Base-by-base conservation (phyloP, 768 basidiomycete species). In the Zangia roseola region DNA sequence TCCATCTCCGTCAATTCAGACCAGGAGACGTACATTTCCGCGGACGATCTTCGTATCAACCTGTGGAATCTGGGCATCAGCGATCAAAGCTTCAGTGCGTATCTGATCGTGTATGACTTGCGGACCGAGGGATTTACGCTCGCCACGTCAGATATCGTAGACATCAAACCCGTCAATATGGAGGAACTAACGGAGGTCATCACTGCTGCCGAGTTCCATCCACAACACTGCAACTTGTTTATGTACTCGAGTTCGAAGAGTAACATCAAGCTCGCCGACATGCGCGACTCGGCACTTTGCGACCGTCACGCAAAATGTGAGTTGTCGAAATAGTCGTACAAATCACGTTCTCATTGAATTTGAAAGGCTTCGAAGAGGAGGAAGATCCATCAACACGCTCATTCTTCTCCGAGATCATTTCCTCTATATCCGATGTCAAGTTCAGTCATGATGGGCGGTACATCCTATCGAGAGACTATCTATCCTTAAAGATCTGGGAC, bases 181-280 rank as follows among this genome's bases (percentile, higher is more conserved):
- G 97, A 99, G 67, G 97, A 99, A 69, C 78, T 99, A 46, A 98
- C 97, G 14, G 97, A 99, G 69, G 97, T 99, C 66, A 98, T 99
- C 70, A 99, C 97, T n/a, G 92, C 95, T 10, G 93, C 97, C 40
- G 97, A 99, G 72, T 98, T 99, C 72, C 97, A 98, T 67, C 97
- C 97, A 26, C 80, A 83, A 45, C 91, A 95, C 55, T 98, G 97
- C 84, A 98, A 98, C 70, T 76, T 91, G 43, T 98, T 99, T 77
- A 97, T 97, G 94, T 99, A 98, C 70, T 98, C 95, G 54, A 94
- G 92, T 72, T 98, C 97, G 50, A 98, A 98, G 73, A 95, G 94
- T 61, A 98, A 97, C 69, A 97, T 99, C 79, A 98, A 98, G 74
- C 83, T 99, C 50, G 95, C 94, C 19, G 97, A 99, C 74, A 99